Conservation (phyloP, 495 filamentous ascomycete species). For the Neurospora sp. region DNA sequence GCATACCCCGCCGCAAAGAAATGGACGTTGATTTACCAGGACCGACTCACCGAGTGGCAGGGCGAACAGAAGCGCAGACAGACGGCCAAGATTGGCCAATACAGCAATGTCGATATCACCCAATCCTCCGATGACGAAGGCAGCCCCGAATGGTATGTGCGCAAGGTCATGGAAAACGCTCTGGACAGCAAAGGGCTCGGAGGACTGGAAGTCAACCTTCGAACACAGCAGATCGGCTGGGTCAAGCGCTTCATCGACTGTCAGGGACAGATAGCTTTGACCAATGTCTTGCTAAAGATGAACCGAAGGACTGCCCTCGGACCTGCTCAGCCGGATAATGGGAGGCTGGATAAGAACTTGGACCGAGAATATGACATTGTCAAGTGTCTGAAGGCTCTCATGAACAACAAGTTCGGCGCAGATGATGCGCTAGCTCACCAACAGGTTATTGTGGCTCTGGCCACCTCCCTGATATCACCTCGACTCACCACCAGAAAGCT, state of each 20-base stretch:
- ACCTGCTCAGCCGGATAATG: constrained; percentile 50
- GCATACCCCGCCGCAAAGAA: constrained; percentile 90
- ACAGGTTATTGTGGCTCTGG: constrained; percentile 78
- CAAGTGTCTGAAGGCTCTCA: constrained; percentile 91
- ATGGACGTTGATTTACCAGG: constrained; percentile 94
- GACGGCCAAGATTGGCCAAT: constrained; percentile 57
- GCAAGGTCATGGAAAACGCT: constrained; percentile 89
- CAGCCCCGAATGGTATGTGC: constrained; percentile 96
- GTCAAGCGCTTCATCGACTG: constrained; percentile 95
- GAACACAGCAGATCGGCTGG: constrained; percentile 97
- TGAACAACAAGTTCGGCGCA: constrained; percentile 98
- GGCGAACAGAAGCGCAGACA: constrained; percentile 81
- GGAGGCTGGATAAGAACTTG: constrained; percentile 72
- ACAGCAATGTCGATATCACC: constrained; percentile 46
- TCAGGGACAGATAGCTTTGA: constrained; percentile 92
- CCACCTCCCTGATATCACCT: constrained; percentile 78
- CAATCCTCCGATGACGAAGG: constrained; percentile 83
- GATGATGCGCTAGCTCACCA: constrained; percentile 93
- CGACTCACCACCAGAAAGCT: constrained; percentile 87
- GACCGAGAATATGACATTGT: constrained; percentile 96
- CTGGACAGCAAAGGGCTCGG: constrained; percentile 86
- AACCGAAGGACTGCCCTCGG: constrained; percentile 76
- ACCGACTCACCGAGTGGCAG: constrained; percentile 86
- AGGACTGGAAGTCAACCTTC: constrained; percentile 83
- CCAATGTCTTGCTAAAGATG: constrained; percentile 86